A percentile compares a stretch with the other conserved stretches of the same genome.
Evolutionary conservation across 2,329 filamentous ascomycete genomes (phyloP).

Genomic region (Neopestalotiopsis clavispora): DNA sequence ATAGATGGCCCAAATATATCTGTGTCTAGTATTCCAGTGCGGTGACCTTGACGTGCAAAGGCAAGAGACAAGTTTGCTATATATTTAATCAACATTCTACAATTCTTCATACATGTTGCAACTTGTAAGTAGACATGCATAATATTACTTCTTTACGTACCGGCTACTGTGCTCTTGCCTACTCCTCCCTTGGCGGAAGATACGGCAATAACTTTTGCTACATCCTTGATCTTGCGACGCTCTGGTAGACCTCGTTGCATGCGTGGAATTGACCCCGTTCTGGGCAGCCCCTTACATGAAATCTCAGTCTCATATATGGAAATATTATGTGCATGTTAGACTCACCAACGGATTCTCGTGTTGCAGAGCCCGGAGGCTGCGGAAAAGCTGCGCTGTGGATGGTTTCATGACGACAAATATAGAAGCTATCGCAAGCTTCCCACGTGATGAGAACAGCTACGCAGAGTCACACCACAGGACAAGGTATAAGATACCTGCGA

Average conservation of each 20-base stretch:
- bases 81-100: not conserved
- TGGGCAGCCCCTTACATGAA: constrained; percentile 76
- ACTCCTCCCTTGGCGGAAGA: constrained; percentile 98
- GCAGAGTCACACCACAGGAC: not conserved
- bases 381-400: constrained; percentile 50
- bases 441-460: not conserved
- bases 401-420: constrained; percentile 21
- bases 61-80: constrained; percentile 82
- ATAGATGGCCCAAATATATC: constrained; percentile 98
- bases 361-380: constrained; percentile 54
- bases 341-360: constrained; percentile 90
- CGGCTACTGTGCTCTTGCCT: constrained; percentile 91
- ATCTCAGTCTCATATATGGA: constrained; percentile 4
- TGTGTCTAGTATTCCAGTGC: constrained; percentile 88
- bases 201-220: constrained; percentile 92
- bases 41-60: constrained; percentile 80
- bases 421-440: not conserved
- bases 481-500: too few species aligned
- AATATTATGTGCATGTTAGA: not conserved
- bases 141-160: constrained; percentile 43
- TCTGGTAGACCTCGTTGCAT: constrained; percentile 83
- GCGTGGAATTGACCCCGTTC: constrained; percentile 74
- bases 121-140: too few species aligned
- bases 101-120: too few species aligned
- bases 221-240: constrained; percentile 79